phyloP scores from a whole-genome alignment of 2,329 filamentous ascomycete species.

The Aspergillus sp. region DNA sequence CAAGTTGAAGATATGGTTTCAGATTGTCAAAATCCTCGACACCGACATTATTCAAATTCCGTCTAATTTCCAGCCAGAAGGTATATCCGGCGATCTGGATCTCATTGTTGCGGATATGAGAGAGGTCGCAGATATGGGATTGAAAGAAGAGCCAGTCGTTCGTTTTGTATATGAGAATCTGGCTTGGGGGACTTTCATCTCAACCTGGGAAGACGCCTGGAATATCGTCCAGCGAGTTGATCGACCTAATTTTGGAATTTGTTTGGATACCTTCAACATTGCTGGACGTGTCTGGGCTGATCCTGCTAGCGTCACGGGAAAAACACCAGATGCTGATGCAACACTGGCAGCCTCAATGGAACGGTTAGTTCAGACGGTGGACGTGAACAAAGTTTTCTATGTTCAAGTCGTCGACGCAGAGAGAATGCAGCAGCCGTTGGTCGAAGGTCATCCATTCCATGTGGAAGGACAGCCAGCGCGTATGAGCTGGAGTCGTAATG shows the following conservation, averaged over 20 bases:
- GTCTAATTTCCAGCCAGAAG: slow-evolving; percentile 55
- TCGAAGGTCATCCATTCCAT: slow-evolving; percentile 54
- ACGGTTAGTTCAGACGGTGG: slow-evolving; percentile 50
- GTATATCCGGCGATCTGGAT: slow-evolving; percentile 45
- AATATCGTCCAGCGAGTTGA: slow-evolving; percentile 61
- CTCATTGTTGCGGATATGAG: slow-evolving; percentile 58
- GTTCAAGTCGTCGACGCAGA: slow-evolving; percentile 72
- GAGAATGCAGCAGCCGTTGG: slow-evolving; percentile 52
- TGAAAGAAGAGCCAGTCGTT: slow-evolving; percentile 51
- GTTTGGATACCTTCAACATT: slow-evolving; percentile 74
- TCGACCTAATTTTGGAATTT: slow-evolving; percentile 67
- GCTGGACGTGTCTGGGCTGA: slow-evolving; percentile 66
- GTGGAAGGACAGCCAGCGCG: slow-evolving; percentile 52
- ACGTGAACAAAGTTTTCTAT: slow-evolving; percentile 64
- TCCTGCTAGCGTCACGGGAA: slow-evolving; percentile 50
- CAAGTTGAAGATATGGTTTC: slow-evolving; percentile 61
- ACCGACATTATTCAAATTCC: slow-evolving; percentile 72
- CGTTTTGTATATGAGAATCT: slow-evolving; percentile 69
- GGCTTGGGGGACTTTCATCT: slow-evolving; percentile 63
- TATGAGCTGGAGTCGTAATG: slow-evolving; percentile 76
- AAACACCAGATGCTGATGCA: slow-evolving; percentile 49
- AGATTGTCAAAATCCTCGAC: slow-evolving; percentile 57
- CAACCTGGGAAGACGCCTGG: slow-evolving; percentile 69
- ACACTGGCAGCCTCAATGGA: slow-evolving; percentile 51
- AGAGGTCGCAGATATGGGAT: slow-evolving; percentile 63